Base-by-base conservation (phyloP, 2,329 filamentous ascomycete species). In the Hymenoscyphus infarciens region DNA sequence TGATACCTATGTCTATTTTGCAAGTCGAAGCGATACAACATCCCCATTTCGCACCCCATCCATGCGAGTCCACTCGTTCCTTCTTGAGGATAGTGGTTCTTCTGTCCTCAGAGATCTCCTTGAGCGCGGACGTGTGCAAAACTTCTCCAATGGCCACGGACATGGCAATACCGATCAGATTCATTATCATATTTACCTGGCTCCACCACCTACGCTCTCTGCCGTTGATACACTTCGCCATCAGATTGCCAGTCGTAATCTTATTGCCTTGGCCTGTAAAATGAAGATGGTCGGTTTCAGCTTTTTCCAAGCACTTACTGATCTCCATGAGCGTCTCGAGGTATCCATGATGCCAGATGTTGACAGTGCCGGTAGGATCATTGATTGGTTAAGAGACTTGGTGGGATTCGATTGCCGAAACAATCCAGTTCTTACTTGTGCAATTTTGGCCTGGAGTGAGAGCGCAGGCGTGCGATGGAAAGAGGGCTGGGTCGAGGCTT, bases 401-500 rank as follows among this genome's bases (percentile, higher is more conserved):
- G 82, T 82, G 5, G 81, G 90, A 5, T 86, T 89, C 66, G 87
- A 91, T 70, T 79, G 87, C 11, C 82, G 87, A 11, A 82, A 83
- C 61, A 85, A 85, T 64, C 77, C 84, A 0, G 82, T 84, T 39
- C 78, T 79, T 1, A 87, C 87, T 0, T 80, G 87, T 2, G 82
- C 83, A 0, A 75, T 90, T 16, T 77, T 91, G 3, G 82, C 84
- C 0, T 91, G 87, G 84, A 82, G 85, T 1, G 88, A 91, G 68
- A 79, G 78, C n/a, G 78, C 81, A 1, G 80, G 78, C 19, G 82
- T 90, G 11, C 67, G 65, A 13, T 89, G 87, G 86, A 81, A 85
- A 54, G 83, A 87, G 66, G 86, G 87, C 1, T 91, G 87, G 80
- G 79, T 83, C 16, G 87, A 90, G 72, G 81, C 82, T 29, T 91